Evolutionary conservation across 225 moss, liverwort and hornwort species (phyloP).

Genomic region (Rhytidiadelphus loreus): DNA sequence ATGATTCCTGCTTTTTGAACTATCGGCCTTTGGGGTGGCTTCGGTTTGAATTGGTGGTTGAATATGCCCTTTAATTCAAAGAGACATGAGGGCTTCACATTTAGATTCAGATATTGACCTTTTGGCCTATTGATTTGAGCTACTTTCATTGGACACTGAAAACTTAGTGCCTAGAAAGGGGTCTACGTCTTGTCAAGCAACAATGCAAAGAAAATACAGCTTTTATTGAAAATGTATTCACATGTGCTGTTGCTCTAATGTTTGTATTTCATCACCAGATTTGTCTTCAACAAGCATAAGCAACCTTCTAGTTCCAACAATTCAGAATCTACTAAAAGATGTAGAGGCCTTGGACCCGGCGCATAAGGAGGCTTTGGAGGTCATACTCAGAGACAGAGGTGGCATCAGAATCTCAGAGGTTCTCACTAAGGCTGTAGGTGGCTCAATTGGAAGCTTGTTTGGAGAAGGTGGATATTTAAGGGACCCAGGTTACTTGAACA

Average conservation of each 20-base stretch:
- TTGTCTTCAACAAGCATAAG: conserved; percentile 69
- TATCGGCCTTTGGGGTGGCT: not conserved
- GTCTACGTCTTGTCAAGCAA: not conserved
- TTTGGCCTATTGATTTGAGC: not conserved
- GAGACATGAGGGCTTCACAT: not conserved
- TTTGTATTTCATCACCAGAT: conserved; percentile 28
- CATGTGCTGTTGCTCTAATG: not conserved
- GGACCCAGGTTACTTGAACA: conserved; percentile 56
- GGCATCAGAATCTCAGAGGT: conserved; percentile 70
- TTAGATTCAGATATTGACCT: not conserved
- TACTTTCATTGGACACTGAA: not conserved
- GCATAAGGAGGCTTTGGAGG: conserved; percentile 95
- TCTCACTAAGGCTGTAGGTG: conserved; percentile 75
- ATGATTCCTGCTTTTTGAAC: not conserved
- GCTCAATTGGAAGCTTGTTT: conserved; percentile 92
- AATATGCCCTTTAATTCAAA: not conserved
- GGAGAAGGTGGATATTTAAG: conserved; percentile 84
- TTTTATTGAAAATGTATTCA: not conserved
- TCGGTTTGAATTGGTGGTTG: not conserved
- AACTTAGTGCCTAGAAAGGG: not conserved
- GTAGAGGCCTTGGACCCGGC: conserved; percentile 94
- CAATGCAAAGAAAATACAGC: not conserved
- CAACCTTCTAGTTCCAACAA: conserved; percentile 81
- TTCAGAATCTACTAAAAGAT: conserved; percentile 87
- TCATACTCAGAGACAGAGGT: conserved; percentile 79